These are phyloP conservation scores for Geotrichum australiense DNA, from an alignment of 1,139 yeast genomes.

Conservation along the genomic window DNA sequence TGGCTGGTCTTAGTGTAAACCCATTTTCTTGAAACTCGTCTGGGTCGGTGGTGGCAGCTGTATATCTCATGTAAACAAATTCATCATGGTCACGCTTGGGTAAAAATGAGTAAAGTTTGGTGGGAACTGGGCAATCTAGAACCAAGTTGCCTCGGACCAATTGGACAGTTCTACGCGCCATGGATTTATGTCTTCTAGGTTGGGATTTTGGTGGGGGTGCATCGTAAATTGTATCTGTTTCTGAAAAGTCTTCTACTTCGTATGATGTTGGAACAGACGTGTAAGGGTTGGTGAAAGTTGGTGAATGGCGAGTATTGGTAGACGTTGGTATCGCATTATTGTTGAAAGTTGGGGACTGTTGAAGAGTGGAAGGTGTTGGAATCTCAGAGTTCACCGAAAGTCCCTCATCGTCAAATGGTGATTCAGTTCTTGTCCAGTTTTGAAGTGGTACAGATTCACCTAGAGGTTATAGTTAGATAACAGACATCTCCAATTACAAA, in stretches of 20 bases:
- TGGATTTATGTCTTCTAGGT: slow-evolving; percentile 55
- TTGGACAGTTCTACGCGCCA: slow-evolving; percentile 54
- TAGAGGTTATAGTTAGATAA: too few species aligned
- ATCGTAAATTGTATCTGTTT: slow-evolving; percentile 7
- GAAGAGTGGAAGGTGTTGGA: background rate
- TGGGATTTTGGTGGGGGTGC: slow-evolving; percentile 37
- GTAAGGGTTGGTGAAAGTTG: too few species aligned
- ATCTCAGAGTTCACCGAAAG: background rate
- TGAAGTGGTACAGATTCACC: too few species aligned
- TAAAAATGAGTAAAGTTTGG: slow-evolving; percentile 68
- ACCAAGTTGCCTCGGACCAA: slow-evolving; percentile 74
- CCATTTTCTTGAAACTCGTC: slow-evolving; percentile 73
- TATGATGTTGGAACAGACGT: too few species aligned
- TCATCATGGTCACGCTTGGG: slow-evolving; percentile 86
- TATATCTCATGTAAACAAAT: slow-evolving; percentile 91
- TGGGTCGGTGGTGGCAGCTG: slow-evolving; percentile 89
- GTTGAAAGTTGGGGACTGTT: slow-evolving; percentile 1
- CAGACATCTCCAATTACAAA: too few species aligned
- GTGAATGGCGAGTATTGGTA: background rate
- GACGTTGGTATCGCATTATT: background rate
- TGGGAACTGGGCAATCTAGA: slow-evolving; percentile 88
- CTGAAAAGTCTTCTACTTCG: slow-evolving; percentile 1
- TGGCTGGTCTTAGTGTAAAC: slow-evolving; percentile 76
- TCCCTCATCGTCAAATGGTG: slow-evolving; percentile 22
- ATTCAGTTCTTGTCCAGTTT: slow-evolving; percentile 29